These are phyloP conservation scores for Blepharisma stoltei DNA, from an alignment of 73 alveolate species.

Conservation along the genomic window DNA sequence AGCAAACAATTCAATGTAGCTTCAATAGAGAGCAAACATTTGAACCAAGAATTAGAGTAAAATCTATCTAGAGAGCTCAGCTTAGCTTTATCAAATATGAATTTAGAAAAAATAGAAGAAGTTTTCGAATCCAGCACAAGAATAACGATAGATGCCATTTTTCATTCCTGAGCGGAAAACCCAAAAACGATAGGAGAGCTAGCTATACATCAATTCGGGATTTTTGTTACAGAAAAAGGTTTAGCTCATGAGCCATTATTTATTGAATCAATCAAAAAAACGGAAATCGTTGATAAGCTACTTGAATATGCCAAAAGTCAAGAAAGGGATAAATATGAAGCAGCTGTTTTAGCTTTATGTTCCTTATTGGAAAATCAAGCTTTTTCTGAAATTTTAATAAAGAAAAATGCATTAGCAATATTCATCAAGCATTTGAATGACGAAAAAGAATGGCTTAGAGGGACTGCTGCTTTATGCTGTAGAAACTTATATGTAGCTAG, in stretches of 20 bases:
- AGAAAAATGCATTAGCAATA: background rate
- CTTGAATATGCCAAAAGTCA: background rate
- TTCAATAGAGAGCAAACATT: background rate
- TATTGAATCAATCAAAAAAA: background rate
- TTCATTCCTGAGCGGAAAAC: conserved; percentile 17
- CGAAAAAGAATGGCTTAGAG: conserved; percentile 1
- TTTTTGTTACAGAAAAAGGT: background rate
- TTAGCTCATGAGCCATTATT: background rate
- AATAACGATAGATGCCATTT: background rate
- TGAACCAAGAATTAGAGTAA: conserved; percentile 19
- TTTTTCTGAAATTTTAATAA: background rate
- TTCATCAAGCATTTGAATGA: conserved; percentile 1
- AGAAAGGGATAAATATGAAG: conserved; percentile 17
- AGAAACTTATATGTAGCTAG: background rate
- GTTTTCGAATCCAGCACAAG: conserved; percentile 3
- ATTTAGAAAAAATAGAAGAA: background rate
- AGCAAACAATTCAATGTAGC: conserved; percentile 16
- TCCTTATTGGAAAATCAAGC: background rate
- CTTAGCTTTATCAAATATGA: background rate
- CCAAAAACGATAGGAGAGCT: background rate
- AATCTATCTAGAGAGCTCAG: conserved; percentile 7
- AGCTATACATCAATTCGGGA: background rate
- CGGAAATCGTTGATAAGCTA: background rate
- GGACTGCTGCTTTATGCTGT: conserved; percentile 14
- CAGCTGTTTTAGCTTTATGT: conserved; percentile 11